Conservation (phyloP, 1,284 basidiomycete species). For the Marasmius fiardii region DNA sequence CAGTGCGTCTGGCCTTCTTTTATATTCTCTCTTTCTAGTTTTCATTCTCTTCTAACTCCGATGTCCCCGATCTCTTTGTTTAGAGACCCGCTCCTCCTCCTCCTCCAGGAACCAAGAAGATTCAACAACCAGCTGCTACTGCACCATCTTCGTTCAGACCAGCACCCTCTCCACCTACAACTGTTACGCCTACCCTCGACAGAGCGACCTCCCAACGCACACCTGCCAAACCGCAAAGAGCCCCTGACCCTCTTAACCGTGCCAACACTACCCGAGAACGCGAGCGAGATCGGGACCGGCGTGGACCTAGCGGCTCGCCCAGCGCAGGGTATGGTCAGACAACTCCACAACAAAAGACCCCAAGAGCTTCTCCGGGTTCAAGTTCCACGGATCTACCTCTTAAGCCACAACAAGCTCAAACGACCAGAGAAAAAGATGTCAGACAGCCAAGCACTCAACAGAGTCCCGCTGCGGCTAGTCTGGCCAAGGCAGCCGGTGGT, state of each 20-base stretch:
- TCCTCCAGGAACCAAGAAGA: constrained; percentile 54
- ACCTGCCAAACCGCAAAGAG: constrained; percentile 47
- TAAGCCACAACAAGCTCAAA: constrained; percentile 30
- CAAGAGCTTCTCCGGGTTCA: constrained; percentile 49
- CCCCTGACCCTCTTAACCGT: constrained; percentile 51
- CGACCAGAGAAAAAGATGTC: constrained; percentile 27
- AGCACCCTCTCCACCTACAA: constrained; percentile 62
- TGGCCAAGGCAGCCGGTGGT: constrained; percentile 59
- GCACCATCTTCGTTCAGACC: constrained; percentile 59
- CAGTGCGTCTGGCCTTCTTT: constrained; percentile 36
- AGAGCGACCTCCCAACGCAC: constrained; percentile 75
- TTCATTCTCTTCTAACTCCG: constrained; percentile 17
- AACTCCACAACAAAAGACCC: constrained; percentile 29
- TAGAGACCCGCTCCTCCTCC: constrained; percentile 36
- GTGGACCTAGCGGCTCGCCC: constrained; percentile 14
- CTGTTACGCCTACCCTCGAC: constrained; percentile 61
- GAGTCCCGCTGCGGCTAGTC: constrained; percentile 52
- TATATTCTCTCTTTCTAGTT: neutral
- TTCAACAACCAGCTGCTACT: constrained; percentile 28
- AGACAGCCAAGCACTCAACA: constrained; percentile 38
- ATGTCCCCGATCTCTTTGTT: constrained; percentile 33
- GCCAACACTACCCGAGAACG: constrained; percentile 52
- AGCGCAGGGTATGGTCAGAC: constrained; percentile 5
- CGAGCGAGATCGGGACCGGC: constrained; percentile 26
- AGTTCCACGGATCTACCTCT: constrained; percentile 52